Evolutionary conservation across 73 alveolate genomes (phyloP), one percentile per base, ranked within the genome.

Genomic region (Tetrahymena elliotti): DNA sequence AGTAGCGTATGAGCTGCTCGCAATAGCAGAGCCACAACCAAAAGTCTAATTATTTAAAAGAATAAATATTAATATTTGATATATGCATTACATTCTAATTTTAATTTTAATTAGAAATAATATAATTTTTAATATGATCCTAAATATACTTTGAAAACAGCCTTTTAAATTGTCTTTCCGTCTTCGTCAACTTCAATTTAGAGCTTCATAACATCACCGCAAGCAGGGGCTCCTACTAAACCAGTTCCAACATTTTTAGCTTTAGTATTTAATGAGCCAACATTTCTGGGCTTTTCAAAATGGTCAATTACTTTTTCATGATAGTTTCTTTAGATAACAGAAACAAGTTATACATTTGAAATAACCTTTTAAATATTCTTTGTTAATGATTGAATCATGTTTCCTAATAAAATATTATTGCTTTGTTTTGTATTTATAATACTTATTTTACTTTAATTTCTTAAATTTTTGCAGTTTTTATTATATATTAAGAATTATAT

Each of bases 11-110:
- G 99, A 97, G 39, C 98, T 95, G 92, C 99, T 96, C 33, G 99
- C 99, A 31, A 98, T 98, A 33, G 99, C 99, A 37, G 99, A 96
- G 93, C 99, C 99, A 53, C 99, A 98, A 16, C 99, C 99, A 95
- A 98, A 98, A 36, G 99, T 98, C 98, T 93, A 36, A 22, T 20
- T 40, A 1, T 33, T 15, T 37, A 34, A 20, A 47, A 18, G 20
- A 47, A 13, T 8, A 7, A 47, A 47, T 47, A 47, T 47, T 47
- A 47, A 47, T 15, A 47, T 47, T 47, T 47, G 20, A 12, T 47
- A 47, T 4, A 47, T n/a, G n/a, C n/a, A n/a, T n/a, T n/a, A n/a
- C n/a, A n/a, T n/a, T n/a, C n/a, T n/a, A n/a, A n/a, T n/a, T n/a
- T n/a, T n/a, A n/a, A n/a, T n/a, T n/a, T n/a, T n/a, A n/a, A n/a